Evolutionary conservation across 2,329 filamentous ascomycete species (phyloP).

Genomic region (Exophiala sideris): DNA sequence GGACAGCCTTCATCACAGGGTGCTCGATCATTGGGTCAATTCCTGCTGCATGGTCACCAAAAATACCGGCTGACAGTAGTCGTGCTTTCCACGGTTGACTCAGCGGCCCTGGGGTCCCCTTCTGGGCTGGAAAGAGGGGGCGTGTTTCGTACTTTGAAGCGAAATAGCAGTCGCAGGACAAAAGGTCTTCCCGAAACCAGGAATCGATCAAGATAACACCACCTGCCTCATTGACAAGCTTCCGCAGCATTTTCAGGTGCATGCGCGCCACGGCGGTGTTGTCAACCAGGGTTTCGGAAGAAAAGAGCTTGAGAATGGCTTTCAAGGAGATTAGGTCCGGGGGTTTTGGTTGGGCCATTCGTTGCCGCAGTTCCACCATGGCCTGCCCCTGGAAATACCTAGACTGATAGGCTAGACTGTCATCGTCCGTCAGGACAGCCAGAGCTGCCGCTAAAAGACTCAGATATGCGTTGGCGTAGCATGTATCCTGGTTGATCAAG

Average conservation of each 20-base stretch:
- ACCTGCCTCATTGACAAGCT: constrained; percentile 24
- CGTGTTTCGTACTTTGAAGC: constrained; percentile 27
- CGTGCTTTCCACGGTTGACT: constrained; percentile 28
- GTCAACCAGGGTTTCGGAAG: constrained; percentile 25
- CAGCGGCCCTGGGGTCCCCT: constrained; percentile 26
- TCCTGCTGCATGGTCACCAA: constrained; percentile 24
- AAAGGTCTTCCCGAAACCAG: constrained; percentile 27
- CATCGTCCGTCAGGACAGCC: constrained; percentile 16
- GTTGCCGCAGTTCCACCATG: constrained; percentile 23
- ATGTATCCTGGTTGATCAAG: constrained; percentile 22
- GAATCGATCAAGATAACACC: constrained; percentile 26
- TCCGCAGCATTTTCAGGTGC: constrained; percentile 28
- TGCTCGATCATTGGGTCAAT: constrained; percentile 25
- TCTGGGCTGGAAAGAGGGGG: constrained; percentile 22
- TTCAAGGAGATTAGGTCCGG: constrained; percentile 23
- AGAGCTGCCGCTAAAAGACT: constrained; percentile 23
- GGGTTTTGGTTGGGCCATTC: constrained; percentile 12
- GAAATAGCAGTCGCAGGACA: constrained; percentile 27
- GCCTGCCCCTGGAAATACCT: constrained; percentile 25
- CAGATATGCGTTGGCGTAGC: constrained; percentile 25
- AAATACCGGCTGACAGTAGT: constrained; percentile 21
- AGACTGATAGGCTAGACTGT: constrained; percentile 20
- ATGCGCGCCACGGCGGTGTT: constrained; percentile 27
- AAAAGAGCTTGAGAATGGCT: constrained; percentile 26
- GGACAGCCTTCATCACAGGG: constrained; percentile 18